Conservation (phyloP, 2,329 filamentous ascomycete species). For the Dactylella cylindrospora region DNA sequence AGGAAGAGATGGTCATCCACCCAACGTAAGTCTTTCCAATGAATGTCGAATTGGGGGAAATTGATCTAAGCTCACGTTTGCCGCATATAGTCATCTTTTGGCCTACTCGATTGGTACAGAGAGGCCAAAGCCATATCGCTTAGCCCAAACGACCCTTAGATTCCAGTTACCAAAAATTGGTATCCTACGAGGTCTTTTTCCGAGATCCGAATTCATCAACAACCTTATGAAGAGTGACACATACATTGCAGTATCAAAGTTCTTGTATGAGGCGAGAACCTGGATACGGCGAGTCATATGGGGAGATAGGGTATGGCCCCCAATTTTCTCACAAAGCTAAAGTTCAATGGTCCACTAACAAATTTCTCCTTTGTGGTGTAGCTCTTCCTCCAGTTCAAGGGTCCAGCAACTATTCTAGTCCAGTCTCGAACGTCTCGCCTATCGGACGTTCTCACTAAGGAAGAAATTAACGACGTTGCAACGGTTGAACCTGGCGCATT, state of each 20-base stretch:
- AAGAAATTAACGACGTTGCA: constrained; percentile 87
- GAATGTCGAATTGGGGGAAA: background rate
- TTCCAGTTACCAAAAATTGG: constrained; percentile 75
- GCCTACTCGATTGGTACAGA: constrained; percentile 74
- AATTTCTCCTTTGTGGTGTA: constrained; percentile 48
- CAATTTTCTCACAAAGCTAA: background rate
- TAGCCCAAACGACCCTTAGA: constrained; percentile 72
- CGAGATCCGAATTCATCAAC: constrained; percentile 71
- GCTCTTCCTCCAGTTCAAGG: constrained; percentile 85
- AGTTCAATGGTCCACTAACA: constrained; percentile 42
- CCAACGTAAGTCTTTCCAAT: constrained; percentile 59
- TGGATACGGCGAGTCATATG: constrained; percentile 79
- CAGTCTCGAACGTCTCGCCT: constrained; percentile 82
- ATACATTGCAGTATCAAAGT: constrained; percentile 69
- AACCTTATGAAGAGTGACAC: constrained; percentile 69
- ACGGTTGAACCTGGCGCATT: constrained; percentile 73
- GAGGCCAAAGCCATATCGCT: constrained; percentile 78
- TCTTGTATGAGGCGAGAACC: constrained; percentile 71
- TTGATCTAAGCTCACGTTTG: background rate
- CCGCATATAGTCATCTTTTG: constrained; percentile 70
- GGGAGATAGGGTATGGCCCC: constrained; percentile 71
- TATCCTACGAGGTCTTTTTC: constrained; percentile 63
- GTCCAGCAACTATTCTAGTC: constrained; percentile 80
- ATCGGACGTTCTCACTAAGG: constrained; percentile 72
- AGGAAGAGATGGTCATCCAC: constrained; percentile 88